Percentiles rank a stretch among this genome's conserved stretches.
Evolutionary conservation across 805 yeast species (phyloP).

Genomic region (Cyberlindnera mycetangii): DNA sequence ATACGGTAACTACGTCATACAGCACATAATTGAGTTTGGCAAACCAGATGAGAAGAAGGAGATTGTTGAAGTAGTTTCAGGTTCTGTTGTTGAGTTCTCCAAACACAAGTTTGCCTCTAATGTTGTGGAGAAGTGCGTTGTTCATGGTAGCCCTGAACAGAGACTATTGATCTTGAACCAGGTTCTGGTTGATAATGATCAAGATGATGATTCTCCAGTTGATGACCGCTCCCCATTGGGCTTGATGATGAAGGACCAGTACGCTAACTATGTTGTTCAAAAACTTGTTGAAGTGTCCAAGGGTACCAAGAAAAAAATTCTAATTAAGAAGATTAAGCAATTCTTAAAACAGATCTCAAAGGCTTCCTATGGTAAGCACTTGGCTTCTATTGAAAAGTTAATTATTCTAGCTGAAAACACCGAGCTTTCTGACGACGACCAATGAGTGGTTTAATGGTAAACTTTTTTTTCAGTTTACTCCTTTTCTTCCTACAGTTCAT

Average conservation of each 20-base stretch:
- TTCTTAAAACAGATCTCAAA: slow-evolving; percentile 73
- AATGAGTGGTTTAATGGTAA: background rate
- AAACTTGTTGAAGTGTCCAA: slow-evolving; percentile 82
- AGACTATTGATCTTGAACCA: slow-evolving; percentile 60
- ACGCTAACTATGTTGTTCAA: slow-evolving; percentile 96
- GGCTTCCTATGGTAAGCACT: slow-evolving; percentile 73
- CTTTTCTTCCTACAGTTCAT: background rate
- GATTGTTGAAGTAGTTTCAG: slow-evolving; percentile 66
- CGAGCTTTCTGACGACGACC: slow-evolving; percentile 23
- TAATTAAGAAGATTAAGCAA: slow-evolving; percentile 74
- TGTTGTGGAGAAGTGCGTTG: slow-evolving; percentile 92
- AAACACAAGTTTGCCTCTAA: slow-evolving; percentile 97
- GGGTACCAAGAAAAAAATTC: slow-evolving; percentile 61
- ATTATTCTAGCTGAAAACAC: slow-evolving; percentile 28
- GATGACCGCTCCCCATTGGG: slow-evolving; percentile 72
- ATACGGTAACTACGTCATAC: slow-evolving; percentile 97
- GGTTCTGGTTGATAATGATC: slow-evolving; percentile 53
- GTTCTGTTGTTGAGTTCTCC: slow-evolving; percentile 76
- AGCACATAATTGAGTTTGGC: slow-evolving; percentile 90
- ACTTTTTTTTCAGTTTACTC: background rate
- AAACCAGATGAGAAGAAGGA: slow-evolving; percentile 52
- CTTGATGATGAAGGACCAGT: slow-evolving; percentile 96
- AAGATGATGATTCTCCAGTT: slow-evolving; percentile 38
- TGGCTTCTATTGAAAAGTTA: slow-evolving; percentile 73
- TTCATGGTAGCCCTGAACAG: slow-evolving; percentile 64